A percentile compares a stretch with the other conserved stretches of the same genome.
These are phyloP conservation scores for Ocimum tenuiflorum DNA, from an alignment of 257 asterid species.

Conservation along the genomic window DNA sequence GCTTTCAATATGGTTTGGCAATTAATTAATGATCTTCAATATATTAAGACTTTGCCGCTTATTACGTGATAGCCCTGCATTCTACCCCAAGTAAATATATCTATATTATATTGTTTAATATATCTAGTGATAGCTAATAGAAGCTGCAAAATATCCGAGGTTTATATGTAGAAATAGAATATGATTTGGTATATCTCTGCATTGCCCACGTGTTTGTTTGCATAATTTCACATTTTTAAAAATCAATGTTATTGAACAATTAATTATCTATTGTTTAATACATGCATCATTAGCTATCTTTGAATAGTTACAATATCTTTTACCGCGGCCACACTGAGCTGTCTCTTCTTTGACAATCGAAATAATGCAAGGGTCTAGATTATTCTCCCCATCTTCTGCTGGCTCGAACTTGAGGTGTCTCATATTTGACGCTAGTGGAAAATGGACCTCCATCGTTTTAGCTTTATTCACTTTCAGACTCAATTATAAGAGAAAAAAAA, in stretches of 20 bases:
- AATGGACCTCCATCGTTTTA: too few species aligned
- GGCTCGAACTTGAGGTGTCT: too few species aligned
- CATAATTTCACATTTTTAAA: not conserved
- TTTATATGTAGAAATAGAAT: not conserved
- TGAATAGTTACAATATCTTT: not conserved
- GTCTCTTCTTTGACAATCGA: not conserved
- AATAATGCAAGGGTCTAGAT: not conserved
- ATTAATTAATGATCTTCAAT: not conserved
- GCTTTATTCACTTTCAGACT: too few species aligned
- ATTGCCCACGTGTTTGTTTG: constrained; percentile 11
- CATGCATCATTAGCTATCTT: not conserved
- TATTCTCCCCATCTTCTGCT: not conserved
- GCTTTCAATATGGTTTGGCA: constrained; percentile 17
- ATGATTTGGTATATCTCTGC: not conserved
- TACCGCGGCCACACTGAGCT: not conserved
- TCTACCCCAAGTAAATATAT: not conserved
- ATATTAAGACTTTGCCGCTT: not conserved
- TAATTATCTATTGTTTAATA: not conserved
- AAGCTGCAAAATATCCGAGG: not conserved
- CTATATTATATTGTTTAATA: too few species aligned
- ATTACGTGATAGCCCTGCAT: not conserved
- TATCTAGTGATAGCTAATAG: too few species aligned
- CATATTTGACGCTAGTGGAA: too few species aligned
- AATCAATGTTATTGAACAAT: not conserved
- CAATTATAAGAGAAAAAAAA: too few species aligned